Base-by-base conservation (phyloP, 495 filamentous ascomycete genomes). In the Talaromyces borbonicus region DNA sequence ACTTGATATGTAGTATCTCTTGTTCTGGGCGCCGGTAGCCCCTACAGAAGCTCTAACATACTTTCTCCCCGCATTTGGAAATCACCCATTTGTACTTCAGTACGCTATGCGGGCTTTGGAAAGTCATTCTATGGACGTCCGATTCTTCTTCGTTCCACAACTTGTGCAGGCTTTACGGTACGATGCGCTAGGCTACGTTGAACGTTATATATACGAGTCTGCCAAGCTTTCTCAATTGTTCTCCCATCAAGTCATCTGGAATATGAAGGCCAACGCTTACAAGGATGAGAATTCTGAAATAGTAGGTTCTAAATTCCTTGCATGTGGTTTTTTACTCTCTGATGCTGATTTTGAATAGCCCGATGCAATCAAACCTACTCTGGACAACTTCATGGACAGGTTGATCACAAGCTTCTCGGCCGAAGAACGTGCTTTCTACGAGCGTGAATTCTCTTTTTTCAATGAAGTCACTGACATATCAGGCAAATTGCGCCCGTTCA, bases 231-330 rank as follows among this genome's bases (percentile, higher is more conserved):
- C 90, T 19, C 93, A 96, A 58, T 68, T 96, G 1, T 99, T 99
- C 60, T 89, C 93, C 5, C 93, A 99, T 62, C 93, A 99, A 49
- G 96, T 99, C 49, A 97, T 99, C 50, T 99, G 93, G 93, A 99
- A 97, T 59, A 99, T 99, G 83, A 96, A 94, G 58, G 93, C 93
- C 16, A 99, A 99, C 59, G 81, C 89, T 2, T 99, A 87, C 67
- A 97, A 95, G 61, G 93, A 99, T 54, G 90, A 99, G 52, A 88
- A 97, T 49, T 86, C 83, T 41, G 75, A 81, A 53, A 78, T 93
- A 53, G 86, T 92, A 73, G 79, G 84, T 65, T 33, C 22, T 8
- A 8, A 30, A 8, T 14, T 20, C 24, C 22, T 19, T 14, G n/a
- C 23, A 12, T 29, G 31, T 22, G 4, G 23, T 45, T 27, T 49